phyloP scores from a whole-genome alignment of 169 alveolate species.

The Plasmodium gaboni region DNA sequence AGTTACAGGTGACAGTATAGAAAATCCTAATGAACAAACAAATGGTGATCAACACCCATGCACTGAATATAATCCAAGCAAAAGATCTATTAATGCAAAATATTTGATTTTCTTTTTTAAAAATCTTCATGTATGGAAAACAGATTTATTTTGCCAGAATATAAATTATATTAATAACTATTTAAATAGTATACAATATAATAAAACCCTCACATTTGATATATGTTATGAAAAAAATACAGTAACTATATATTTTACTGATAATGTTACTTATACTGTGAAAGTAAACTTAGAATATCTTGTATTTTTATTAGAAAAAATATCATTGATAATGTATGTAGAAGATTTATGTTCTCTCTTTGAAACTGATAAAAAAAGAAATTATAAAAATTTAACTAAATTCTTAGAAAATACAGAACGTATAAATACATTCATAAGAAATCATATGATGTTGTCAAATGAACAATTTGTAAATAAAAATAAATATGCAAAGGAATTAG shows the following conservation, averaged over 20 bases:
- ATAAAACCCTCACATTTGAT: slow-evolving; percentile 17
- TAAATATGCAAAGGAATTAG: slow-evolving; percentile 49
- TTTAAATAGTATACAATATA: slow-evolving; percentile 3
- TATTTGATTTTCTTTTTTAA: slow-evolving; percentile 55
- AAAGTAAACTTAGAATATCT: slow-evolving; percentile 19
- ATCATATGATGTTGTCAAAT: neutral
- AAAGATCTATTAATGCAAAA: slow-evolving; percentile 35
- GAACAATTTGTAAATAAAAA: slow-evolving; percentile 32
- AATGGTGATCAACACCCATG: neutral
- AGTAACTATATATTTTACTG: slow-evolving; percentile 6
- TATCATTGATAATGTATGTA: slow-evolving; percentile 43
- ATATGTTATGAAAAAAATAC: neutral
- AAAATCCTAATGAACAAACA: neutral
- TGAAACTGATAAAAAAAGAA: neutral
- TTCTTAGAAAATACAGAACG: neutral
- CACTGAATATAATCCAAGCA: neutral
- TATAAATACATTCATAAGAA: slow-evolving; percentile 17
- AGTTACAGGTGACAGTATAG: neutral
- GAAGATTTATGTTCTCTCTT: slow-evolving; percentile 41
- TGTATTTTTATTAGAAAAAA: slow-evolving; percentile 57
- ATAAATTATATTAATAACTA: slow-evolving; percentile 13
- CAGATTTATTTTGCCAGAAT: slow-evolving; percentile 18
- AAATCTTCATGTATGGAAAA: slow-evolving; percentile 39
- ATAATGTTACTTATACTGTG: neutral
- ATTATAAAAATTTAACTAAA: neutral